phyloP scores from a whole-genome alignment of 2,329 filamentous ascomycete species.

The Colletotrichum chlorophyti region DNA sequence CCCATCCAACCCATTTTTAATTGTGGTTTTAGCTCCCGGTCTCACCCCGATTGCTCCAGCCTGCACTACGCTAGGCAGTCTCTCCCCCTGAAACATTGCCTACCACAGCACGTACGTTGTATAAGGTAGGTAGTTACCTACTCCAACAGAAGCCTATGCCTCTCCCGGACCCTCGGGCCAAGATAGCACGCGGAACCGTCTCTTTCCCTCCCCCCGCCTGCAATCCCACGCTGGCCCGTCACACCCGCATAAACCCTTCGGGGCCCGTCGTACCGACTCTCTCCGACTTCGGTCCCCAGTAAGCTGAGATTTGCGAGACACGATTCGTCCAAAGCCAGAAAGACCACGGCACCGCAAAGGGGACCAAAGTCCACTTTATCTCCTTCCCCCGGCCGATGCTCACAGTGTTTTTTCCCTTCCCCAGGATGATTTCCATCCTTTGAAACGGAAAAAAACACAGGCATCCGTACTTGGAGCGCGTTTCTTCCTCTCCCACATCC shows the following conservation, averaged over 20 bases:
- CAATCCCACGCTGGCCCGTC: slow-evolving; percentile 3
- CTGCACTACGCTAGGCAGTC: no score
- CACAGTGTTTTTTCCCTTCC: neutral
- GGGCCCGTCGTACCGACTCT: slow-evolving; percentile 25
- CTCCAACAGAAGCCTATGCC: neutral
- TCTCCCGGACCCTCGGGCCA: neutral
- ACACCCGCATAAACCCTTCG: slow-evolving; percentile 1
- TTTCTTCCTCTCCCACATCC: neutral
- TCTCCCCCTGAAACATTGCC: no score
- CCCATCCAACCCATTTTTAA: neutral
- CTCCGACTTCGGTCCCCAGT: slow-evolving; percentile 29
- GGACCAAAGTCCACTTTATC: slow-evolving; percentile 5
- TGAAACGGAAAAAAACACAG: no score
- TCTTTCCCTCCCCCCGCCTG: neutral
- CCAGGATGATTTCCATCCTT: no score
- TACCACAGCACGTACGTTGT: no score
- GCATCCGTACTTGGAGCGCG: slow-evolving; percentile 13
- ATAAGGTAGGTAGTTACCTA: no score
- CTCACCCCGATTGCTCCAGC: no score
- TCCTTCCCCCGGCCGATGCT: neutral
- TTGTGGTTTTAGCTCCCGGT: no score
- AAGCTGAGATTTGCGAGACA: slow-evolving; percentile 22
- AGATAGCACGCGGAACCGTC: neutral
- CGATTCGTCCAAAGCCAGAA: slow-evolving; percentile 14
- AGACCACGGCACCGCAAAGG: neutral